phyloP scores from a whole-genome alignment of 768 basidiomycete genomes.

The Tulasnella sp. region DNA sequence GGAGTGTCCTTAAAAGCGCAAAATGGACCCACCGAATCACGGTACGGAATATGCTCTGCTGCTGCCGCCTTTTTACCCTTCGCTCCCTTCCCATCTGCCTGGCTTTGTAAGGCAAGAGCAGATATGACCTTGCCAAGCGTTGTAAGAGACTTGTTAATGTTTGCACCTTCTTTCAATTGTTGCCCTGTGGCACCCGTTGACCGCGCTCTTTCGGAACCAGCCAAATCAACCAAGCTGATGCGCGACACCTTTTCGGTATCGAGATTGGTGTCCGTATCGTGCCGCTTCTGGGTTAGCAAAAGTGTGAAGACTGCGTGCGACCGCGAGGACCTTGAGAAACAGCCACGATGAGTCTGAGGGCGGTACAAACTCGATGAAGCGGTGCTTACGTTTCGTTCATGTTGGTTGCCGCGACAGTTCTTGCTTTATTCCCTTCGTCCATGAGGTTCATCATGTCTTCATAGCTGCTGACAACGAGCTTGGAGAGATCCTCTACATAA shows the following conservation, averaged over 20 bases:
- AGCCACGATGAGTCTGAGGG: not conserved
- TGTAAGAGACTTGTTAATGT: constrained; percentile 98
- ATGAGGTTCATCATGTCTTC: constrained; percentile 98
- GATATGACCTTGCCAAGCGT: constrained; percentile 98
- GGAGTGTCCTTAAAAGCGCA: not conserved
- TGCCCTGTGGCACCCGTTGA: constrained; percentile 97
- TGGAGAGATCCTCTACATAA: constrained; percentile 97
- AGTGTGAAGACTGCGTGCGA: constrained; percentile 98
- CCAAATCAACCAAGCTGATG: constrained; percentile 94
- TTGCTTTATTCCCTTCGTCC: constrained; percentile 99
- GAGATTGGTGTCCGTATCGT: constrained; percentile 77
- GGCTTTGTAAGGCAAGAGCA: constrained; percentile 63
- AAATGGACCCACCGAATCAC: constrained; percentile 73
- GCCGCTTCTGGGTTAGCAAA: constrained; percentile 85
- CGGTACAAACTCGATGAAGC: too few species aligned
- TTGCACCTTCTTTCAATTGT: constrained; percentile 93
- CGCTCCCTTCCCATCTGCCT: constrained; percentile 54
- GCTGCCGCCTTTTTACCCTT: constrained; percentile 73
- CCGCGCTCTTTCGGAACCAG: constrained; percentile 94
- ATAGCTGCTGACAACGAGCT: constrained; percentile 85
- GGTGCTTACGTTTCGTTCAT: constrained; percentile 95
- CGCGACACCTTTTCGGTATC: constrained; percentile 99
- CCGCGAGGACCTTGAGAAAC: constrained; percentile 68
- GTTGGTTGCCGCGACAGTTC: constrained; percentile 97
- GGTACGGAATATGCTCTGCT: constrained; percentile 94